Base-by-base conservation (phyloP, 768 basidiomycete species). In the Lentinula lateritia region DNA sequence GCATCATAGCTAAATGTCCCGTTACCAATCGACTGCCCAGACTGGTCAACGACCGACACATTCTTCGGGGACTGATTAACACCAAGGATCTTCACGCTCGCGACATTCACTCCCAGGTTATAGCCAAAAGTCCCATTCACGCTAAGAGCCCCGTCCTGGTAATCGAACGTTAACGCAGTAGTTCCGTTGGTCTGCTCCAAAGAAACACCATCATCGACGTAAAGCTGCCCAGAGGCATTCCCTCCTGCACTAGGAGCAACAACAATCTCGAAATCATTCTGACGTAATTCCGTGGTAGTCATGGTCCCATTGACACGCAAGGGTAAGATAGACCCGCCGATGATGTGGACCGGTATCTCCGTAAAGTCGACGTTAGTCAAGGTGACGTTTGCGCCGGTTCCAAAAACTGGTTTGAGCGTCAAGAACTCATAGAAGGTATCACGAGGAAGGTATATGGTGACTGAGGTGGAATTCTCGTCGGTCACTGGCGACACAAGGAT, bases 401-500 rank as follows among this genome's bases (percentile, higher is more conserved):
- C 84, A 32, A 75, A 68, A 39, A 87, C 71, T 2, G 79, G 80
- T 8, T 75, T 70, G 34, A 83, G 73, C 5, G 82, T 83, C 34
- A 63, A 61, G 69, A 86, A 87, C 67, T 89, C 83, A 73, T 89
- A 89, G 75, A 87, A 89, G 50, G 72, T 79, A 65, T 88, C 87
- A 7, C 78, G 70, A 1, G 88, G 87, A 52, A 88, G 79, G 73
- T 89, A 89, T 62, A 83, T 76, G 7, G 74, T 72, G 50, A 88
- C 86, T 23, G 81, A 78, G 7, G 83, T 87, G 32, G 82, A 70
- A 67, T 83, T 77, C 63, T 86, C 83, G 32, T 81, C 79, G 0
- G 85, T 85, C 28, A 89, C 87, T 12, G 88, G 88, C 0, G 86
- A 86, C 6, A 89, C 85, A 52, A 89, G 83, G 68, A 90, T 75